Evolutionary conservation across 2,329 filamentous ascomycete species (phyloP), one percentile per base, ranked within the genome.

Genomic region (Chlorencoelia australis): DNA sequence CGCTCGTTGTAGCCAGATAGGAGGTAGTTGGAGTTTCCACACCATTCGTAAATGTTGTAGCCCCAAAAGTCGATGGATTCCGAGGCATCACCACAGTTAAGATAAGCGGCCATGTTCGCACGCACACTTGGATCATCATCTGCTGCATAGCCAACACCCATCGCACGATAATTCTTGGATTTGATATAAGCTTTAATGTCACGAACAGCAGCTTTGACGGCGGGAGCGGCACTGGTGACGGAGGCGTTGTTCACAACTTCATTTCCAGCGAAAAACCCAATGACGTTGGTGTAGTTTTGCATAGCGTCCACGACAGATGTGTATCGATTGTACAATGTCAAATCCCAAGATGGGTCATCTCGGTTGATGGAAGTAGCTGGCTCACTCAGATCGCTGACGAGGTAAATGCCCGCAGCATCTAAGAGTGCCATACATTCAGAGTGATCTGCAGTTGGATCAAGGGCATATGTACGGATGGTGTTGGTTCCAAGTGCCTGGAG

Each of bases 41-140:
- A 98, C 89, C 89, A 98, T 37, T 87, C 91, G 73, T 96, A 96
- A 66, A 96, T 94, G 71, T 96, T 98, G 81, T 96, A 96, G 41
- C 91, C 91, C 83, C 87, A 96, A 71, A 91, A 95, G 63, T 96
- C 91, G 49, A 96, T 94, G 45, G 79, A 61, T 57, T 63, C 62
- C 8, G 68, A 65, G 27, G 67, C 57, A 41, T 75, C 62, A 41
- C 87, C 84, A 59, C 89, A 98, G 70, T 94, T 86, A 68, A 96
- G 94, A 73, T 93, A 98, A 59, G 84, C 68, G 50, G 85, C 83
- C 55, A 95, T 76, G 54, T 86, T 69, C 46, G 71, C 69, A 59
- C 89, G 83, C 53, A 94, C 89, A 8, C 76, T 72, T 25, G 76
- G 71, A 61, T 94, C 87, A 51, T 96, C 91, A 63, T 93, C 91